phyloP scores from a whole-genome alignment of 139 green algal species.

The Nannochloris sp. region DNA sequence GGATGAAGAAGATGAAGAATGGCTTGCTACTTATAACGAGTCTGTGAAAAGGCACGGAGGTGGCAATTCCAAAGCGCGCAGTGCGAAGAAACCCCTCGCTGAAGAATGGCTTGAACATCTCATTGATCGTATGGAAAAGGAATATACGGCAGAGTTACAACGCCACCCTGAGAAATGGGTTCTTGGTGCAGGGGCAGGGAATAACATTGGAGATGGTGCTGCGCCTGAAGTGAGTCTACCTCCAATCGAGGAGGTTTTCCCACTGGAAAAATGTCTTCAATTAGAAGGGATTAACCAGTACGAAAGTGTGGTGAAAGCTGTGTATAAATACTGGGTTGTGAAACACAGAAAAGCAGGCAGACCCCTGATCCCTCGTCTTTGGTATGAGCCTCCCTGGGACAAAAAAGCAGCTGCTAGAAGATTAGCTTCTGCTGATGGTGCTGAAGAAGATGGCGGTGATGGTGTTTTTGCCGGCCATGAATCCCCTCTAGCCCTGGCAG shows the following conservation, averaged over 20 bases:
- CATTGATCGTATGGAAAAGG: conserved; percentile 42
- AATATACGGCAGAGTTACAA: conserved; percentile 33
- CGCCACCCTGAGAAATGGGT: conserved; percentile 30
- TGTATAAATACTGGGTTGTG: conserved; percentile 91
- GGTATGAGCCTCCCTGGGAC: conserved; percentile 47
- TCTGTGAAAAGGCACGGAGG: background rate
- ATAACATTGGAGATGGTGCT: background rate
- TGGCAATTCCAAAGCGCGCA: background rate
- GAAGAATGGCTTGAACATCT: conserved; percentile 36
- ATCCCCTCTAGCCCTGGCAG: conserved; percentile 9
- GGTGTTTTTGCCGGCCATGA: conserved; percentile 28
- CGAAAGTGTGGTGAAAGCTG: conserved; percentile 28
- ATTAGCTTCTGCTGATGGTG: background rate
- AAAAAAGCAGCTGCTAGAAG: conserved; percentile 5
- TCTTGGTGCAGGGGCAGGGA: background rate
- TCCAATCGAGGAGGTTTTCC: conserved; percentile 31
- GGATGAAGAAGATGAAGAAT: conserved; percentile 91
- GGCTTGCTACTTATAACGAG: conserved; percentile 79
- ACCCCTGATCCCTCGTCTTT: conserved; percentile 43
- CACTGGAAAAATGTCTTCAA: conserved; percentile 34
- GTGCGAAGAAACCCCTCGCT: conserved; percentile 7
- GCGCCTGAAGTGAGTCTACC: conserved; percentile 13
- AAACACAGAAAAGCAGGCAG: conserved; percentile 52
- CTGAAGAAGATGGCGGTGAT: conserved; percentile 5
- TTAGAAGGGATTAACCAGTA: conserved; percentile 22